Base-by-base conservation (phyloP, 2,329 filamentous ascomycete species). In the Hymenoscyphus infarciens region DNA sequence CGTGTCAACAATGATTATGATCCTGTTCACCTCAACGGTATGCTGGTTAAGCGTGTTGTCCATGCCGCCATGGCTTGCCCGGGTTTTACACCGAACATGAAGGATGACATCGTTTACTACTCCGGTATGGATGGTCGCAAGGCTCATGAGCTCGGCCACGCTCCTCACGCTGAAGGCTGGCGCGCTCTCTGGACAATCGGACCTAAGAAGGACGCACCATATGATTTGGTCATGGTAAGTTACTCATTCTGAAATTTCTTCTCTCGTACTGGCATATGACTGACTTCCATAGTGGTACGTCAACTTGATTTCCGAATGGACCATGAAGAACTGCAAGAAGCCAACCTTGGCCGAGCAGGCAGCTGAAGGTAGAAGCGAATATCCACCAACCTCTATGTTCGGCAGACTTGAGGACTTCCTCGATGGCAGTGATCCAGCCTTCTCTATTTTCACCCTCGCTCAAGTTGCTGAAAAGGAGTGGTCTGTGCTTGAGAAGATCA, bases 31-130 rank as follows among this genome's bases (percentile, higher is more conserved):
- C 72, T 88, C 22, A 86, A 78, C n/a, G 63, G 68, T 0, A 80
- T 81, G 69, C 78, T 89, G 0, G 75, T 83, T 35, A 79, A 79
- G 64, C 83, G 85, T 11, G 75, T 88, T 33, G 75, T 79, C 52
- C 75, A 74, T 10, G 77, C 83, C 1, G 81, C 81, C 22, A 79
- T 88, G 75, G 73, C 76, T 2, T 89, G 86, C 69, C 78, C 81
- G 1, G 86, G 85, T 1, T 88, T 89, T 71, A 85, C 83, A 3
- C 76, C 82, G 1, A 65, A 80, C n/a, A 83, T 85, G 77, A 88
- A 87, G 74, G 83, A 87, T 68, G 81, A 84, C 67, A 77, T 88
- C 66, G 78, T 81, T 6, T 78, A 68, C 59, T 59, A 78, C n/a
- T 75, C 75, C 2, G 71, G 73, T 16, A 68, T 84, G 65, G 52